Conservation (phyloP, 306 rosid genomes). For the Luffa acutangula region DNA sequence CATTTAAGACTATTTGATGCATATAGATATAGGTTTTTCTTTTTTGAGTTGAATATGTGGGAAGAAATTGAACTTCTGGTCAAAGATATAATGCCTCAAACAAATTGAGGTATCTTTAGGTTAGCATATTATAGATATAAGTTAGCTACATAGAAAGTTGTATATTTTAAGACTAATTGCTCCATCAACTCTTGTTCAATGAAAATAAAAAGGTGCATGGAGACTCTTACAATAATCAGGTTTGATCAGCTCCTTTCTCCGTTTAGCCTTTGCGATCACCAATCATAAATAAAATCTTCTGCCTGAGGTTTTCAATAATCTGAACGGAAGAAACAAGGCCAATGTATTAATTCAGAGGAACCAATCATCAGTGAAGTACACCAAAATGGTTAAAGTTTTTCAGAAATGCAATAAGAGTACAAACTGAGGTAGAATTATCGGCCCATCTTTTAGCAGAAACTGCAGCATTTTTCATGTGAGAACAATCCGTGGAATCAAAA, state of each 20-base stretch:
- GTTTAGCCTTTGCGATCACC: conserved; percentile 23
- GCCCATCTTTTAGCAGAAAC: conserved; percentile 55
- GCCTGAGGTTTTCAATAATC: conserved; percentile 34
- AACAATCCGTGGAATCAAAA: conserved; percentile 41
- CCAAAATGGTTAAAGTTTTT: not conserved
- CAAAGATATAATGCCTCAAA: not conserved
- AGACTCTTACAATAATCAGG: not conserved
- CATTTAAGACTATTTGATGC: not conserved
- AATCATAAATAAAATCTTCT: conserved; percentile 22
- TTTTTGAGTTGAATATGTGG: not conserved
- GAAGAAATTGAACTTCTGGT: not conserved
- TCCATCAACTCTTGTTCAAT: not conserved
- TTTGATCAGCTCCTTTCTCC: not conserved
- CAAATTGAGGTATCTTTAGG: not conserved
- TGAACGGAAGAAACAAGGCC: conserved; percentile 14
- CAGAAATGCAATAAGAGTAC: not conserved
- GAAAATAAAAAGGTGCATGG: not conserved
- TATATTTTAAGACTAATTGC: not conserved
- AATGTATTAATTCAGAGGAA: not conserved
- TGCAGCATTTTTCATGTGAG: conserved; percentile 63
- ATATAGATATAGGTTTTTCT: not conserved
- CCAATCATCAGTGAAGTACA: not conserved
- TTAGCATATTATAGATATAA: not conserved
- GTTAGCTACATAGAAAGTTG: not conserved
- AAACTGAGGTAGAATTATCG: conserved; percentile 33